Evolutionary conservation across 2,329 filamentous ascomycete genomes (phyloP).

Genomic region (Dothistroma septosporum): DNA sequence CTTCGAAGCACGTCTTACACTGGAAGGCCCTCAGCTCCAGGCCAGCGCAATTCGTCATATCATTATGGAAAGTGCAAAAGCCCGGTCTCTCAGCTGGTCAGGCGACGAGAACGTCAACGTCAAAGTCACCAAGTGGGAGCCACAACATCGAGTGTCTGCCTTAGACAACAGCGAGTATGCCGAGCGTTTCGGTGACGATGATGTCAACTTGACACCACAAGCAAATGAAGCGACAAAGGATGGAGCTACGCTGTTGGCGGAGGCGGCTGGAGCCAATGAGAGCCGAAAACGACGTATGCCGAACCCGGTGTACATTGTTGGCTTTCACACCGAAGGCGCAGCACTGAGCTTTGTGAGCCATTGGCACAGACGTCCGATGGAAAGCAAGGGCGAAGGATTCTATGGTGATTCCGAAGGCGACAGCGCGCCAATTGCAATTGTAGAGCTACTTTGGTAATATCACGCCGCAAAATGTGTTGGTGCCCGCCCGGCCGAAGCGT

Average conservation of each 20-base stretch:
- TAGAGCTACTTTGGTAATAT: constrained; percentile 49
- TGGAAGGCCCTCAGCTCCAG: constrained; percentile 33
- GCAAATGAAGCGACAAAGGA: neutral
- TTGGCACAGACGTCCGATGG: constrained; percentile 51
- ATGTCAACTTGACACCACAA: neutral
- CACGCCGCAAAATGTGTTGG: too few relatives aligned
- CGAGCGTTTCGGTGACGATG: neutral
- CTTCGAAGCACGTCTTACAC: constrained; percentile 32
- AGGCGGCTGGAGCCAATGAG: neutral
- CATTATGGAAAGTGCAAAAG: constrained; percentile 25
- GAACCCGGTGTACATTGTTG: constrained; percentile 42
- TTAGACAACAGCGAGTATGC: constrained; percentile 1
- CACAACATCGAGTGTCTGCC: constrained; percentile 5
- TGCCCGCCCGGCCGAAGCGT: too few relatives aligned
- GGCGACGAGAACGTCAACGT: constrained; percentile 25
- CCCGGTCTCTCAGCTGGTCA: constrained; percentile 29
- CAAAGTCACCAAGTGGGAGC: constrained; percentile 28
- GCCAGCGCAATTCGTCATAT: constrained; percentile 23
- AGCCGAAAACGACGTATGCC: constrained; percentile 44
- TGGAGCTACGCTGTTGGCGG: neutral
- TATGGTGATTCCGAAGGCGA: constrained; percentile 33
- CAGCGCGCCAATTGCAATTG: constrained; percentile 40
- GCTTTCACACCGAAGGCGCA: constrained; percentile 53
- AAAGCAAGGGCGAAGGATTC: constrained; percentile 16
- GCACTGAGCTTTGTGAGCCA: constrained; percentile 50